phyloP scores from a whole-genome alignment of 176 grass and related monocot genomes.

The Aegilops bicornis region DNA sequence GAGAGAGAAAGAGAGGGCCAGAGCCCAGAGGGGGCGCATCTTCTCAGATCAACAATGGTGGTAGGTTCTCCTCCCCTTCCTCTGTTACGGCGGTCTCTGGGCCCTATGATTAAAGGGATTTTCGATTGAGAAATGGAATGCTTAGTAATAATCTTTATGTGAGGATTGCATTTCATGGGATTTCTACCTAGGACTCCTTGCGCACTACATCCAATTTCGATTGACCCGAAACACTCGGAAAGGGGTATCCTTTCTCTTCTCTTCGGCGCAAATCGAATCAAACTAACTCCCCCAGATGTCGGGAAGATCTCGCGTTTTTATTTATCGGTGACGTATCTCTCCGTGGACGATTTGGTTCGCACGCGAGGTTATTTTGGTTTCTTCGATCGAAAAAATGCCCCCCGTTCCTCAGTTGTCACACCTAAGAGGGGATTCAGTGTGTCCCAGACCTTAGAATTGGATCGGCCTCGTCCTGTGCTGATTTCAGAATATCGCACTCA shows the following conservation, averaged over 20 bases:
- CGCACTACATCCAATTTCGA: not conserved
- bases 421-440: not conserved
- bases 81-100: not conserved
- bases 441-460: not conserved
- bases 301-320: not conserved
- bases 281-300: not conserved
- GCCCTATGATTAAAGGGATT: not conserved
- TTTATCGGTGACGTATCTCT: not conserved
- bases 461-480: not conserved
- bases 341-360: not conserved
- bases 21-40: not conserved
- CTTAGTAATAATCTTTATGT: not conserved
- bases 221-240: not conserved
- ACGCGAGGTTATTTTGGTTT: not conserved
- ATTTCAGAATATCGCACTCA: not conserved
- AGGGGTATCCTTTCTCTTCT: not conserved
- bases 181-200: not conserved
- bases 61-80: not conserved
- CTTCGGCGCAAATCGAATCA: too few species aligned
- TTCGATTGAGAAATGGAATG: not conserved
- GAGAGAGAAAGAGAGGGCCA: not conserved
- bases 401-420: not conserved
- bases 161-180: not conserved
- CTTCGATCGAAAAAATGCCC: not conserved
- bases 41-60: conserved; percentile 29